Evolutionary conservation across 331 rosid genomes (phyloP).

Genomic region (Erythrophleum ivorense): DNA sequence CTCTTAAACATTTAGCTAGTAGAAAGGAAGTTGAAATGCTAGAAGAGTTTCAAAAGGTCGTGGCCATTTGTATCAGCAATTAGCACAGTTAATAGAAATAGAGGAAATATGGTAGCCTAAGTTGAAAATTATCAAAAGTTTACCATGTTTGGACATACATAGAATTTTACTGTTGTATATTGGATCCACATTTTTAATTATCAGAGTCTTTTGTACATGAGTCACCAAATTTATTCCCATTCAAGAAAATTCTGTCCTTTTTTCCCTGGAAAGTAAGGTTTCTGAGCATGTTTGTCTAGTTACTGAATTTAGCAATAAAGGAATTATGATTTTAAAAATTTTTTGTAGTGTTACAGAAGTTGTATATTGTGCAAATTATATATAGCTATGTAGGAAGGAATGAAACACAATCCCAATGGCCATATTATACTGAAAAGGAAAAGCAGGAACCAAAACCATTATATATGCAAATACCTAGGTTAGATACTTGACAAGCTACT

Average conservation of each 20-base stretch:
- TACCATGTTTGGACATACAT: not conserved
- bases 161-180: not conserved
- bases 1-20: not conserved
- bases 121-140: not conserved
- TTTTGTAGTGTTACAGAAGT: not conserved
- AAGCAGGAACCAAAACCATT: conserved; percentile 14
- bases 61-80: not conserved
- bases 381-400: conserved; percentile 16
- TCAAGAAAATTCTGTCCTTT: not conserved
- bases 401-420: conserved; percentile 16
- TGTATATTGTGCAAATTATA: not conserved
- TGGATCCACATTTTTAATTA: not conserved
- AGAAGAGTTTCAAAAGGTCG: not conserved
- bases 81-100: not conserved
- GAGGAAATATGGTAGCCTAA: not conserved
- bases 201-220: not conserved
- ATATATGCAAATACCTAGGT: not conserved
- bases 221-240: conserved; percentile 19
- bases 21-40: not conserved
- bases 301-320: conserved; percentile 34
- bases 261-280: not conserved
- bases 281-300: conserved; percentile 15
- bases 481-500: not conserved
- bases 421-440: conserved; percentile 19
- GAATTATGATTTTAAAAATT: conserved; percentile 31